Conservation (phyloP, 148 eudicot genomes). For the Fagopyrum esculentum region DNA sequence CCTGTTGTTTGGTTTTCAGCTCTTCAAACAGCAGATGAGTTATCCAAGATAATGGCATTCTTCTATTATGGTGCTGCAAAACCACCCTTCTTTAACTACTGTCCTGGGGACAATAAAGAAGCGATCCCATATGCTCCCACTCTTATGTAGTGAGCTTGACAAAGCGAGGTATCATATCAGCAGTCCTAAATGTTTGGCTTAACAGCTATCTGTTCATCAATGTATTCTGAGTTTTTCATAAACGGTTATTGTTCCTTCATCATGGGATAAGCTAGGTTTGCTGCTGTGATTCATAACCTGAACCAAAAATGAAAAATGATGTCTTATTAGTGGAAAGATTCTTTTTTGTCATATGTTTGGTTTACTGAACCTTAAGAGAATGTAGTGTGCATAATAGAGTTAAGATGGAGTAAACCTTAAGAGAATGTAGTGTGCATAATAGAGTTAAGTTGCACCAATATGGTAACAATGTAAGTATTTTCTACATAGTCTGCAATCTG, state of each 20-base stretch:
- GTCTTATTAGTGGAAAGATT: not conserved
- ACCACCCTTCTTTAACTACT: slow-evolving; percentile 45
- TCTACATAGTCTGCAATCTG: too few relatives aligned
- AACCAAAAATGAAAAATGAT: not conserved
- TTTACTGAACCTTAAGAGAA: not conserved
- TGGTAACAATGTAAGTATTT: too few relatives aligned
- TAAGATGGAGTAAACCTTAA: too few relatives aligned
- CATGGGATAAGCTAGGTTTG: not conserved
- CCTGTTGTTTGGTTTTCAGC: slow-evolving; percentile 30
- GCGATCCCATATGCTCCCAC: slow-evolving; percentile 42
- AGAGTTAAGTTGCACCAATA: not conserved
- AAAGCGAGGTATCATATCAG: not conserved
- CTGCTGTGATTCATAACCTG: not conserved
- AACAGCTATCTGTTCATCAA: not conserved
- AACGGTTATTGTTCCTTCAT: not conserved
- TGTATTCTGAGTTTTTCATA: not conserved
- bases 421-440: not conserved
- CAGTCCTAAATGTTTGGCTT: not conserved
- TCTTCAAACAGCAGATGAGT: slow-evolving; percentile 63
- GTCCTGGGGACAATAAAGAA: slow-evolving; percentile 23
- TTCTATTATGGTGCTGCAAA: slow-evolving; percentile 87
- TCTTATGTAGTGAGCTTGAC: slow-evolving; percentile 6
- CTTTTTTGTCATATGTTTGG: not conserved
- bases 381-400: not conserved
- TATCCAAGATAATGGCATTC: slow-evolving; percentile 95